Evolutionary conservation across 2,329 filamentous ascomycete species (phyloP).

Genomic region (Cladorrhinum sp.): DNA sequence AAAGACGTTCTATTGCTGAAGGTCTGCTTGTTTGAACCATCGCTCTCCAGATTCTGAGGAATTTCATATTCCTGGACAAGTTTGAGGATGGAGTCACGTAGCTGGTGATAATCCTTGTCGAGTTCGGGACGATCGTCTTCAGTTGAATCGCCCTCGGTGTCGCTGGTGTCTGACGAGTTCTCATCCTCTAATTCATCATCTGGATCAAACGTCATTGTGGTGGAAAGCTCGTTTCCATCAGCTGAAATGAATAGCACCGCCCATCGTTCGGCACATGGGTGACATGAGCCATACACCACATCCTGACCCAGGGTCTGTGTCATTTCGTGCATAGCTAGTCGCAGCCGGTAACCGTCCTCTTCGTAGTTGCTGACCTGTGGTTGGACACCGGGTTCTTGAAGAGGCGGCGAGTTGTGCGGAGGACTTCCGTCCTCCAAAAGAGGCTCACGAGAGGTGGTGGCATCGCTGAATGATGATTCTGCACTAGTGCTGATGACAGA

Average conservation of each 20-base stretch:
- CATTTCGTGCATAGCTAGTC: conserved; percentile 69
- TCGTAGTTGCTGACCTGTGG: conserved; percentile 52
- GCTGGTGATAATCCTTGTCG: conserved; percentile 75
- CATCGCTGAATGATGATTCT: conserved; percentile 69
- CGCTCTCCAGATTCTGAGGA: conserved; percentile 61
- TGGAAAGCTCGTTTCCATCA: conserved; percentile 66
- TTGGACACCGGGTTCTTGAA: conserved; percentile 44
- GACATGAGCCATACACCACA: conserved; percentile 62
- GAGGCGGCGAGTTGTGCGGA: conserved; percentile 53
- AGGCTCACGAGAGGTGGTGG: conserved; percentile 62
- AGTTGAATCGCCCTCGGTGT: conserved; percentile 59
- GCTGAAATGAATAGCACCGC: conserved; percentile 74
- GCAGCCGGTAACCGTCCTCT: conserved; percentile 63
- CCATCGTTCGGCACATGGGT: conserved; percentile 82
- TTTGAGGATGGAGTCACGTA: conserved; percentile 76
- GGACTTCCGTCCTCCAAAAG: conserved; percentile 57
- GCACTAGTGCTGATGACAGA: conserved; percentile 71
- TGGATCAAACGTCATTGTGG: conserved; percentile 69
- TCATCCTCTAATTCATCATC: conserved; percentile 64
- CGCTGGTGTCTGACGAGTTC: conserved; percentile 54
- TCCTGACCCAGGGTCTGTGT: conserved; percentile 62
- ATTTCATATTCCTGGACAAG: conserved; percentile 81
- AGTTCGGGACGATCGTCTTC: conserved; percentile 59
- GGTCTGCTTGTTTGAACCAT: conserved; percentile 53
- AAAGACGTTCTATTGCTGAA: conserved; percentile 69